phyloP scores from a whole-genome alignment of 1,284 basidiomycete genomes.

The Trametes sp. region DNA sequence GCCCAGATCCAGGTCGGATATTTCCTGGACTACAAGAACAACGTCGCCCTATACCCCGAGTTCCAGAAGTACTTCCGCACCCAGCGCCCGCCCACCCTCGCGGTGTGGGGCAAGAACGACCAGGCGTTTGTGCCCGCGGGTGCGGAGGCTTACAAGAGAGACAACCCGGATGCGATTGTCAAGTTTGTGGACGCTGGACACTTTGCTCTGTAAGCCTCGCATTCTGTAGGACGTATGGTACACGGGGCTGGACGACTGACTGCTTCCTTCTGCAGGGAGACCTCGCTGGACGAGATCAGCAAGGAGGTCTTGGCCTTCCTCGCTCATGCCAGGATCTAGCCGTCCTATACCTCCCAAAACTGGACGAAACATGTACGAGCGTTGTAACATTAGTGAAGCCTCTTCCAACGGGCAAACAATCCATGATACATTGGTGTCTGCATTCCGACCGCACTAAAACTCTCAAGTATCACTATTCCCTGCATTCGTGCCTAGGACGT shows the following conservation, averaged over 20 bases:
- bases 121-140: conserved; percentile 52
- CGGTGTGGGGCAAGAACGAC: conserved; percentile 58
- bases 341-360: too few relatives aligned
- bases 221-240: too few relatives aligned
- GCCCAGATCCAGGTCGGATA: conserved; percentile 51
- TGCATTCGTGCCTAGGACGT: too few relatives aligned
- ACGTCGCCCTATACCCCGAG: conserved; percentile 51
- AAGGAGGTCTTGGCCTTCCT: conserved; percentile 3
- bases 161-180: conserved; percentile 48
- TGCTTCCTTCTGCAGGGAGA: not conserved
- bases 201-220: conserved; percentile 49
- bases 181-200: conserved; percentile 54
- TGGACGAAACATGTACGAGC: too few relatives aligned
- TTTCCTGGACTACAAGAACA: conserved; percentile 53
- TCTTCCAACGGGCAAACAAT: too few relatives aligned
- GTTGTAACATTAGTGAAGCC: too few relatives aligned
- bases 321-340: not conserved
- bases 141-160: conserved; percentile 52
- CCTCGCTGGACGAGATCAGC: conserved; percentile 1
- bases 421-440: too few relatives aligned
- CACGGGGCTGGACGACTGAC: not conserved
- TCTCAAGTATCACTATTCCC: too few relatives aligned
- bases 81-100: conserved; percentile 50
- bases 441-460: too few relatives aligned
- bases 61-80: conserved; percentile 54